A percentile compares a stretch with the other conserved stretches of the same genome.
Conservation (phyloP, 805 yeast species). For the Pichia ethanolica region DNA sequence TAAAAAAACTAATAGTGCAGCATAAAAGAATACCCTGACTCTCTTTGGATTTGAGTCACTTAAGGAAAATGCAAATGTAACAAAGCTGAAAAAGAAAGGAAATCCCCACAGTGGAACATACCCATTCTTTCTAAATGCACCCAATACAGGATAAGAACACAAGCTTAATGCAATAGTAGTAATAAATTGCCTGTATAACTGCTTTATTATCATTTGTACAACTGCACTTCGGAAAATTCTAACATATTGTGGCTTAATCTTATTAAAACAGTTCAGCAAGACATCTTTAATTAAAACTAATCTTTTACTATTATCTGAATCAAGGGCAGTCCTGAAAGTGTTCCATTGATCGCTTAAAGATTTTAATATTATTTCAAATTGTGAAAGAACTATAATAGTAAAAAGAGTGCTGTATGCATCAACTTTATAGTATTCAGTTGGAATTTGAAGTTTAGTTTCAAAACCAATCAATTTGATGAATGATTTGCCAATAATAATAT, state of each 20-base stretch:
- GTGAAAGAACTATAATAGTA: conserved; percentile 1
- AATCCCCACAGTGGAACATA: neutral
- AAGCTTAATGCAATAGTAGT: neutral
- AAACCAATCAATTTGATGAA: neutral
- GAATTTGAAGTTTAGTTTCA: neutral
- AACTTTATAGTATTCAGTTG: conserved; percentile 7
- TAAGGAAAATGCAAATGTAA: neutral
- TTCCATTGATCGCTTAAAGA: neutral
- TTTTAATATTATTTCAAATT: neutral
- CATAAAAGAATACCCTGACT: neutral
- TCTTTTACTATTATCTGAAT: neutral
- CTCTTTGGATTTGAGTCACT: neutral
- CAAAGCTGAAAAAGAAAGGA: neutral
- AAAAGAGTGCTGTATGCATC: conserved; percentile 6
- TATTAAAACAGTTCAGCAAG: neutral
- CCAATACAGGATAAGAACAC: neutral
- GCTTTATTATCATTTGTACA: neutral
- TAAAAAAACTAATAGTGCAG: neutral
- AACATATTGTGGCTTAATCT: neutral
- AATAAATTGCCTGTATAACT: neutral
- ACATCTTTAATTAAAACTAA: neutral
- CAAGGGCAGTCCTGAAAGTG: neutral
- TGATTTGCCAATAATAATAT: conserved; percentile 24
- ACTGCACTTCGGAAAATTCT: neutral
- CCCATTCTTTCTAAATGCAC: neutral